Evolutionary conservation across 2,329 filamentous ascomycete genomes (phyloP).

Genomic region (Neospermospora avenae): DNA sequence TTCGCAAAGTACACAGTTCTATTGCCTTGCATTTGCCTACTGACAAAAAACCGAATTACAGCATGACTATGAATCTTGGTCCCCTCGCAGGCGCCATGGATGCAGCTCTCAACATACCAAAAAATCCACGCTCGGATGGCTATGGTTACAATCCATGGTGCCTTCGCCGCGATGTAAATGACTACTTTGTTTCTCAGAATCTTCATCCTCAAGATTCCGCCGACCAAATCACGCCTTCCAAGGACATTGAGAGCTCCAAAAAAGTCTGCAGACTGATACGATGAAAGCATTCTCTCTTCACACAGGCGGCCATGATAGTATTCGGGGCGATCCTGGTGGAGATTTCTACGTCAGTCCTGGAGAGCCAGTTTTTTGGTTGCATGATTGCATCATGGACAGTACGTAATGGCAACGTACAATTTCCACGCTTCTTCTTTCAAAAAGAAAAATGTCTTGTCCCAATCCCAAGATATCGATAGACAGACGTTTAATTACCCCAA

Average conservation of each 20-base stretch:
- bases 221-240: slow-evolving; percentile 7
- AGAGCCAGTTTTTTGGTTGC: slow-evolving; percentile 11
- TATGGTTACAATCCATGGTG: slow-evolving; percentile 41
- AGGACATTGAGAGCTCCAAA: slow-evolving; percentile 10
- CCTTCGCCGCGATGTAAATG: slow-evolving; percentile 40
- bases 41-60: slow-evolving; percentile 15
- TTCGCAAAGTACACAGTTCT: slow-evolving; percentile 32
- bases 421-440: too few species aligned
- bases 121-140: slow-evolving; percentile 1
- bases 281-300: slow-evolving; percentile 13
- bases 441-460: too few species aligned
- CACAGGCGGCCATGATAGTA: slow-evolving; percentile 39
- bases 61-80: slow-evolving; percentile 30
- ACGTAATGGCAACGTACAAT: too few species aligned
- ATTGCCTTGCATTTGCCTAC: background rate
- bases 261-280: slow-evolving; percentile 30
- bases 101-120: background rate
- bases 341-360: slow-evolving; percentile 33
- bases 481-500: too few species aligned
- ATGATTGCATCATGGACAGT: slow-evolving; percentile 15
- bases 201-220: slow-evolving; percentile 2
- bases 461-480: too few species aligned
- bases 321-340: slow-evolving; percentile 40
- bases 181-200: background rate
- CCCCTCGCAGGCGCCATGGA: slow-evolving; percentile 10